A percentile compares a stretch with the other conserved stretches of the same genome.
Conservation (phyloP, 1,284 basidiomycete genomes). For the Fomes fomentarius region DNA sequence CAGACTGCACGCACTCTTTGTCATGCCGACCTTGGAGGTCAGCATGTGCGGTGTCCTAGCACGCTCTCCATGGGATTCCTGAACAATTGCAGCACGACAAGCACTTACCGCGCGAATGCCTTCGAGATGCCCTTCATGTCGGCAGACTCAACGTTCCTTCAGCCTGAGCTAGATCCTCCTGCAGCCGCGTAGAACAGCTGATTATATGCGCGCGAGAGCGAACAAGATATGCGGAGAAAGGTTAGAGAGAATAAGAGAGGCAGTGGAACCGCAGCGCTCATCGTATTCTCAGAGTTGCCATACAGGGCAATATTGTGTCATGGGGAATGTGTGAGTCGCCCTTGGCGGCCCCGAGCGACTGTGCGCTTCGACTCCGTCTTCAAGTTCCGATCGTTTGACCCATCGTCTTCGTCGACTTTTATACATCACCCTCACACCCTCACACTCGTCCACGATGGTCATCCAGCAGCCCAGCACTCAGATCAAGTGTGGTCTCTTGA, state of each 20-base stretch:
- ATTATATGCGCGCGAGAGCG: neutral
- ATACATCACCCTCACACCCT: neutral
- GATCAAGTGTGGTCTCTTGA: constrained; percentile 65
- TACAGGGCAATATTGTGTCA: constrained; percentile 13
- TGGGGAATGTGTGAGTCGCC: constrained; percentile 10
- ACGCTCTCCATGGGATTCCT: constrained; percentile 5
- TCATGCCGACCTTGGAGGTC: constrained; percentile 84
- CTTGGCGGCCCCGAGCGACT: constrained; percentile 6
- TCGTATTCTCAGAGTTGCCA: neutral
- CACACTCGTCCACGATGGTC: constrained; percentile 37
- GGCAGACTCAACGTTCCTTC: neutral
- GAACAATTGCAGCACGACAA: neutral
- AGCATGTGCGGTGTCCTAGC: constrained; percentile 86
- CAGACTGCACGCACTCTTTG: constrained; percentile 77
- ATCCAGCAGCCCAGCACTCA: constrained; percentile 87
- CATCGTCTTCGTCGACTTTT: neutral
- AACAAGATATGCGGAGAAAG: neutral
- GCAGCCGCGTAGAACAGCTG: too few relatives aligned
- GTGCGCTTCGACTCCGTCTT: neutral
- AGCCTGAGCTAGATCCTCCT: too few relatives aligned
- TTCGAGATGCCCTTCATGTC: constrained; percentile 84
- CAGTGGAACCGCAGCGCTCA: constrained; percentile 14
- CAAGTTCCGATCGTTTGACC: neutral
- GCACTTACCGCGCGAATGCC: constrained; percentile 71
- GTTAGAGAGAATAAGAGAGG: neutral